Conservation (phyloP, 176 grass and related monocot genomes). For the Oryza meyeriana region DNA sequence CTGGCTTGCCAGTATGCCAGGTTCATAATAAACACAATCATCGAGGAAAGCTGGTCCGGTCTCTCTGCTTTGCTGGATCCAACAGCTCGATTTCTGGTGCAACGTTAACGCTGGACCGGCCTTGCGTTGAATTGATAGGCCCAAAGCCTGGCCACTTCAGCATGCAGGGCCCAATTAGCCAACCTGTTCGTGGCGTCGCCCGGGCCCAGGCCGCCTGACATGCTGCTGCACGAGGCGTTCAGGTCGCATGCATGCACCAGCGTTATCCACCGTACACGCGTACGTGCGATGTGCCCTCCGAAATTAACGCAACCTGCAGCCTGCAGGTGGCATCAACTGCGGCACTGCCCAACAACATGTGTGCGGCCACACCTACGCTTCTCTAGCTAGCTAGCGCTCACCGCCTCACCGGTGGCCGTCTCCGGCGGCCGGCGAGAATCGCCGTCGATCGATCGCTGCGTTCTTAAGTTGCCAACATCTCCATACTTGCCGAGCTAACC, state of each 20-base stretch:
- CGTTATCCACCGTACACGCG: not conserved
- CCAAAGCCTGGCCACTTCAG: not conserved
- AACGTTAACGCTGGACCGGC: constrained; percentile 14
- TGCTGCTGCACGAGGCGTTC: not conserved
- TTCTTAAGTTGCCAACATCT: not conserved
- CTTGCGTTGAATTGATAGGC: not conserved
- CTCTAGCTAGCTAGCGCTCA: not conserved
- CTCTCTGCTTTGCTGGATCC: constrained; percentile 7
- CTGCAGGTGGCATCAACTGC: not conserved
- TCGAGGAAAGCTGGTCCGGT: not conserved
- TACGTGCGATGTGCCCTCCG: not conserved
- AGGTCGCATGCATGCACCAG: not conserved
- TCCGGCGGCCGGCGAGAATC: not conserved
- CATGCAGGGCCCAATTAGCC: constrained; percentile 22
- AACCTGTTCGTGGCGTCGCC: constrained; percentile 3
- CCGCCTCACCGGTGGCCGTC: too few species aligned
- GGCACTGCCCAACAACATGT: not conserved
- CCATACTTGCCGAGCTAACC: too few species aligned
- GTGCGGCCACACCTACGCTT: not conserved
- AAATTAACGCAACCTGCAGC: not conserved
- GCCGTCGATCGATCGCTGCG: not conserved
- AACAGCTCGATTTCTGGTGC: constrained; percentile 7
- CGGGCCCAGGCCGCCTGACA: constrained; percentile 2
- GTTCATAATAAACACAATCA: constrained; percentile 3
- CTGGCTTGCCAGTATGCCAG: not conserved